Evolutionary conservation across 306 rosid genomes (phyloP), one percentile per base, ranked within the genome.

Genomic region (Dryas drummondii): DNA sequence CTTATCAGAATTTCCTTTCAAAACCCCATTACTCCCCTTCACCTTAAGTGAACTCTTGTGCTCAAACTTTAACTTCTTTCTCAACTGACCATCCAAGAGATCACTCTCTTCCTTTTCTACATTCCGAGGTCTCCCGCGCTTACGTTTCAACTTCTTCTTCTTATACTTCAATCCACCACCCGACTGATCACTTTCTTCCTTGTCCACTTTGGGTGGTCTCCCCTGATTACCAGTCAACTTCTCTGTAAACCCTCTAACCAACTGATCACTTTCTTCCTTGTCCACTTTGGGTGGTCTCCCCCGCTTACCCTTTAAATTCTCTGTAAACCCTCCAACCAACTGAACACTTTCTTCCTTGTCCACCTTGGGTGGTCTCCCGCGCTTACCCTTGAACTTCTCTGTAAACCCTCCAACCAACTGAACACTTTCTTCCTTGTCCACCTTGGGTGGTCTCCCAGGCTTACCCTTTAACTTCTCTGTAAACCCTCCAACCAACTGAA

Each of bases 41-140:
- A 56, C 44, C 67, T 78, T 70, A 66, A 73, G 78, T 7, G 73
- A 62, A 26, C 71, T 60, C 57, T 55, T 61, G 37, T 60, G 65
- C 64, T 52, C 47, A 42, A 19, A 61, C 42, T 72, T 66, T 58
- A 66, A 64, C 63, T 70, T 80, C 73, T 75, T 77, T 42, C 65
- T 64, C 62, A 22, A 70, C 22, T n/a, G 56, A 63, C 73, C 62
- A 70, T 68, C 62, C 6, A 13, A 41, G 19, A 19, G 62, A 70
- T 41, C 69, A 52, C 47, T 53, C 50, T 42, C 65, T 44, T 71
- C 62, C 70, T 11, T 53, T 44, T 67, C 22, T 59, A 41, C 62
- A 72, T 78, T 74, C 13, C 49, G 74, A n/a, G 82, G 80, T 67
- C 84, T 76, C 57, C 93, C 91, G 37, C 79, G 87, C 88, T 78